Conservation (phyloP, 2,329 filamentous ascomycete genomes). For the Arachnomyces sp. region DNA sequence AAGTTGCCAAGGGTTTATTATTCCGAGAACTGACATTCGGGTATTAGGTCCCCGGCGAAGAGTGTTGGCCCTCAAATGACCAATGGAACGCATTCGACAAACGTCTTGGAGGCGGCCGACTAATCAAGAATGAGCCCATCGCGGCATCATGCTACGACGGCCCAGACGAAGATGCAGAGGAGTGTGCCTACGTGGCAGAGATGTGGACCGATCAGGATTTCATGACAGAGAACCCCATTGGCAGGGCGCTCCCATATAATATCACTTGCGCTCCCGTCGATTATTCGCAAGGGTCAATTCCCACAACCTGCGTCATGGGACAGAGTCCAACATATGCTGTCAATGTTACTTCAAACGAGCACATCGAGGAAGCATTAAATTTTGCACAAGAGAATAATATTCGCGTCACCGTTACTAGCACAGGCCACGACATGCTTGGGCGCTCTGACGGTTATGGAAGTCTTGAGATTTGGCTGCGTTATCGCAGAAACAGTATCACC, state of each 20-base stretch:
- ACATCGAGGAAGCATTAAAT: conserved; percentile 4
- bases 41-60: too few species aligned
- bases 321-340: conserved; percentile 14
- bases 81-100: too few species aligned
- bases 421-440: conserved; percentile 13
- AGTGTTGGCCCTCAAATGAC: too few species aligned
- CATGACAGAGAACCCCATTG: conserved; percentile 15
- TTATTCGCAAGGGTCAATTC: conserved; percentile 11
- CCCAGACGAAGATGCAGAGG: too few species aligned
- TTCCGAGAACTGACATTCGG: too few species aligned
- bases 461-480: conserved; percentile 32
- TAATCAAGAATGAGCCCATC: too few species aligned
- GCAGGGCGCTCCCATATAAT: conserved; percentile 15
- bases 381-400: too few species aligned
- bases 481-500: conserved; percentile 21
- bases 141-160: too few species aligned
- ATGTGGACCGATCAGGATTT: conserved; percentile 16
- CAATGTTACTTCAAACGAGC: conserved; percentile 6
- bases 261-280: conserved; percentile 18
- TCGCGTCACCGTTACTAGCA: conserved; percentile 8
- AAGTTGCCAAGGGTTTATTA: too few species aligned
- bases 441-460: conserved; percentile 30
- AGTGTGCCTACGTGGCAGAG: background rate
- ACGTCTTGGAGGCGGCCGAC: too few species aligned
- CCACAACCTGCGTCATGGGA: conserved; percentile 17